Percentiles rank a stretch among this genome's conserved stretches.
These are phyloP conservation scores for Stereocaulon alpinum DNA, from an alignment of 495 filamentous ascomycete species.

Conservation along the genomic window DNA sequence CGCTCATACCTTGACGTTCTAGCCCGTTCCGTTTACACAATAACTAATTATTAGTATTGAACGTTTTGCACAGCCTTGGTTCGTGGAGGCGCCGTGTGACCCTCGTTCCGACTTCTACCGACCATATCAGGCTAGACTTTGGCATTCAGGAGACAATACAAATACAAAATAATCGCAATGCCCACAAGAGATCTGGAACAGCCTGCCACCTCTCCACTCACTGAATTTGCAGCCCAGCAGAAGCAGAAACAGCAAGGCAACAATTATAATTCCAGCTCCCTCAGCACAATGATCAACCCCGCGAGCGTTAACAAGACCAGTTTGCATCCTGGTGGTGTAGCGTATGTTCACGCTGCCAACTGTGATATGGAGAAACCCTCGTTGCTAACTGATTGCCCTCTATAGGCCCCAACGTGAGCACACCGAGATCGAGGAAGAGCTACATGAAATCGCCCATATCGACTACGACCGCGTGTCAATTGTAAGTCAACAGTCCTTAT, in stretches of 20 bases:
- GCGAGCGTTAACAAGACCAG: slow-evolving; percentile 78
- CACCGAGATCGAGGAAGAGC: slow-evolving; percentile 93
- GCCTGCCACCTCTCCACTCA: slow-evolving; percentile 39
- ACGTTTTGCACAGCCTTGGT: slow-evolving; percentile 5
- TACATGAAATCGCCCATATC: slow-evolving; percentile 97
- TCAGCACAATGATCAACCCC: slow-evolving; percentile 54
- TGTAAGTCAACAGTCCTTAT: slow-evolving; percentile 41
- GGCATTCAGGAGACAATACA: slow-evolving; percentile 5
- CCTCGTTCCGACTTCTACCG: slow-evolving; percentile 15
- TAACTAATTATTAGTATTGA: background rate
- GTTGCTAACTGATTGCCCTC: slow-evolving; percentile 21
- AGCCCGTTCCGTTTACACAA: background rate
- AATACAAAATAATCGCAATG: slow-evolving; percentile 14
- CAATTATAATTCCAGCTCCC: slow-evolving; percentile 53
- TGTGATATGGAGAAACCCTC: background rate
- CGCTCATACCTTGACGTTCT: background rate
- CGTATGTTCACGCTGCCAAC: slow-evolving; percentile 47
- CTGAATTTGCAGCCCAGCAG: slow-evolving; percentile 51
- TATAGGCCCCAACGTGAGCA: slow-evolving; percentile 70
- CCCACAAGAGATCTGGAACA: slow-evolving; percentile 26
- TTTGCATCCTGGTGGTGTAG: slow-evolving; percentile 83
- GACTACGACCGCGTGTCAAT: slow-evolving; percentile 98
- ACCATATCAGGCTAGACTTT: slow-evolving; percentile 5
- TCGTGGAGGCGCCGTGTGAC: slow-evolving; percentile 1
- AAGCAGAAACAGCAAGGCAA: slow-evolving; percentile 49